Percentiles rank a stretch among this genome's conserved stretches.
These are phyloP conservation scores for Udeniomyces megalosporus DNA, from an alignment of 768 basidiomycete species.

Conservation along the genomic window DNA sequence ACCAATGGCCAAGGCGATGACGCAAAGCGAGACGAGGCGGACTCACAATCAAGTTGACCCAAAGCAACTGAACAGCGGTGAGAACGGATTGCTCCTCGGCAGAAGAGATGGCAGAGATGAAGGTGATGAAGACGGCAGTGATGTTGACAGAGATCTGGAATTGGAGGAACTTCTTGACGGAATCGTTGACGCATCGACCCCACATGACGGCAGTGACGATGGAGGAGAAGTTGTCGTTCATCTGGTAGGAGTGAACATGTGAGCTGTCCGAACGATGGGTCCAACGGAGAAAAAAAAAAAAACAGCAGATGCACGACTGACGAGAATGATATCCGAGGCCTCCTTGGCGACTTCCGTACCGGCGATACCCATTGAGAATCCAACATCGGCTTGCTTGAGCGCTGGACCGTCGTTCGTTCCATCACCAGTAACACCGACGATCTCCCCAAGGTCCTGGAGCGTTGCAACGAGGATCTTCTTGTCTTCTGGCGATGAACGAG, in stretches of 20 bases:
- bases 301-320: conserved; percentile 24
- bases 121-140: conserved; percentile 80
- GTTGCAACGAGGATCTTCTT: conserved; percentile 86
- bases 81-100: conserved; percentile 62
- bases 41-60: conserved; percentile 53
- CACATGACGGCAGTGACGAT: conserved; percentile 97
- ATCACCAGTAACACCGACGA: conserved; percentile 91
- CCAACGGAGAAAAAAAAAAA: not conserved
- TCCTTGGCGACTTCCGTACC: conserved; percentile 98
- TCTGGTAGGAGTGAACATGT: not conserved
- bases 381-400: conserved; percentile 85
- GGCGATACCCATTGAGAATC: conserved; percentile 86
- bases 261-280: not conserved
- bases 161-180: conserved; percentile 79
- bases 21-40: not conserved
- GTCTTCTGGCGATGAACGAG: conserved; percentile 92
- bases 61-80: conserved; percentile 86
- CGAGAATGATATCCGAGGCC: conserved; percentile 94
- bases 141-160: conserved; percentile 60
- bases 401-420: conserved; percentile 94
- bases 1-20: not conserved
- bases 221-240: conserved; percentile 49
- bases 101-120: conserved; percentile 65
- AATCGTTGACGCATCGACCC: conserved; percentile 97
- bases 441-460: conserved; percentile 68